Evolutionary conservation across 1,139 yeast genomes (phyloP).

Genomic region (Suhomyces guaymorum): DNA sequence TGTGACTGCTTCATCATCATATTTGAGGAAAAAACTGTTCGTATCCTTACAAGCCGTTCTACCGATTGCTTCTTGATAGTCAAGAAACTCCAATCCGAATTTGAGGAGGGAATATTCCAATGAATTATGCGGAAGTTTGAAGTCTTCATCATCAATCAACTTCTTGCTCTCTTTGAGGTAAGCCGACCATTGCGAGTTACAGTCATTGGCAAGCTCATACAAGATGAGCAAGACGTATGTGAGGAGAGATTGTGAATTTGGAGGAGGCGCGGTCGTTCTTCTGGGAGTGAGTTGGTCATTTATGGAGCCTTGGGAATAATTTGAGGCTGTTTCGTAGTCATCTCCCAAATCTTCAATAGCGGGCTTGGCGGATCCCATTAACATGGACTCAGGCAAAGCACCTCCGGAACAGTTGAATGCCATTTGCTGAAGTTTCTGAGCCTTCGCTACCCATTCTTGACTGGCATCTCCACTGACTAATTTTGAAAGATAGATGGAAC

Average conservation of each 20-base stretch:
- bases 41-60: constrained; percentile 35
- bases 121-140: constrained; percentile 18
- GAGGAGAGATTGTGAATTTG: constrained; percentile 22
- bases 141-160: constrained; percentile 20
- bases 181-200: constrained; percentile 27
- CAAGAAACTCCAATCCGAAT: constrained; percentile 30
- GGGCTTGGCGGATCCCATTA: neutral
- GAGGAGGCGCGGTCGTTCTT: too few species aligned
- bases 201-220: constrained; percentile 33
- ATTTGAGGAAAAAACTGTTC: constrained; percentile 25
- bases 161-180: constrained; percentile 26
- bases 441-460: constrained; percentile 22
- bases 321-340: neutral
- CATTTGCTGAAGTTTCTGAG: constrained; percentile 20
- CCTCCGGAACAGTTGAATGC: constrained; percentile 15
- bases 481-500: constrained; percentile 29
- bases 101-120: constrained; percentile 25
- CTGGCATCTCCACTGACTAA: constrained; percentile 13
- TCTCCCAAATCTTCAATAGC: neutral
- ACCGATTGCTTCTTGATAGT: constrained; percentile 36
- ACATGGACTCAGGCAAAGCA: constrained; percentile 1
- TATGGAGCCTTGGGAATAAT: neutral
- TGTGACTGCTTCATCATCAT: constrained; percentile 14
- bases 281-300: neutral
- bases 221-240: constrained; percentile 28